phyloP scores from a whole-genome alignment of 176 grass and related monocot genomes.

The Oryza brachyantha region DNA sequence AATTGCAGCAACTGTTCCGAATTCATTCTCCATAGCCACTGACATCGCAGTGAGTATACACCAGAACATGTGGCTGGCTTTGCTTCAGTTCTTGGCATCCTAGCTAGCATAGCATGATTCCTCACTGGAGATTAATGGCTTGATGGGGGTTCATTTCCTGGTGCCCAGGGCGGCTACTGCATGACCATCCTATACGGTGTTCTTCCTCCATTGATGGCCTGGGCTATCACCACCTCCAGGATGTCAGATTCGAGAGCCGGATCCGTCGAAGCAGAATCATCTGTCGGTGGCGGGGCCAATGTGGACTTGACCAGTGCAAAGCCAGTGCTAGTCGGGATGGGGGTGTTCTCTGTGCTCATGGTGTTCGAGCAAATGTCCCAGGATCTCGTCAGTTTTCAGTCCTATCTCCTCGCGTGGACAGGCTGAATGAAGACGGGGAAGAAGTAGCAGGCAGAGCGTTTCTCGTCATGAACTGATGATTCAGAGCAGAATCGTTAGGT shows the following conservation, averaged over 20 bases:
- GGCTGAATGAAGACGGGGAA: not conserved
- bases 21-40: constrained; percentile 64
- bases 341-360: constrained; percentile 51
- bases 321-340: constrained; percentile 68
- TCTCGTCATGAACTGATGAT: not conserved
- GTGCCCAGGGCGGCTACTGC: constrained; percentile 71
- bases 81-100: not conserved
- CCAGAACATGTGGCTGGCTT: not conserved
- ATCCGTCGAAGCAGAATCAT: not conserved
- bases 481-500: not conserved
- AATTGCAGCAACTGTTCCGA: constrained; percentile 47
- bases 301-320: constrained; percentile 33
- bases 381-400: constrained; percentile 34
- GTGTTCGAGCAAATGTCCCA: constrained; percentile 56
- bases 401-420: constrained; percentile 44
- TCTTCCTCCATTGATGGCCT: constrained; percentile 85
- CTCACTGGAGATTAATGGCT: not conserved
- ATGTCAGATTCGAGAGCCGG: constrained; percentile 5
- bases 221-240: constrained; percentile 41
- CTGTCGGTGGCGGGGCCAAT: not conserved
- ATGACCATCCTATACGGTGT: constrained; percentile 82
- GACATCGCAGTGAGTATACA: constrained; percentile 57
- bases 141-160: not conserved
- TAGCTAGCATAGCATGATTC: constrained; percentile 1
- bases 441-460: not conserved